These are phyloP conservation scores for Aspergillus ellipticus DNA, from an alignment of 495 filamentous ascomycete species.

Conservation along the genomic window DNA sequence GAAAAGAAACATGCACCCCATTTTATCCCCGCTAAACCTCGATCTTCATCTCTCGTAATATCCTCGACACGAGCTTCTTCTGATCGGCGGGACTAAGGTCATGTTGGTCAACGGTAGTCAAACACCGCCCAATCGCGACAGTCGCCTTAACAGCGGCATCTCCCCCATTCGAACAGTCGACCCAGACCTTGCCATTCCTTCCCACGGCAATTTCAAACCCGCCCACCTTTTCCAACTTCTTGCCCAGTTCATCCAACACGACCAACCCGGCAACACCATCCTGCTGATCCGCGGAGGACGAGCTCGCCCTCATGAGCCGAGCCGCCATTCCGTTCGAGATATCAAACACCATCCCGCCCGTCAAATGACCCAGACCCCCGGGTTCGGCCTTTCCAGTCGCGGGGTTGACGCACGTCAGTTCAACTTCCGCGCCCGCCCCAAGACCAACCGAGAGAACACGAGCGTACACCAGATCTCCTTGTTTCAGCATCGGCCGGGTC, in stretches of 20 bases:
- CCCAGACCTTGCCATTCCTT: constrained; percentile 90
- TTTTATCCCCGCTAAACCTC: constrained; percentile 17
- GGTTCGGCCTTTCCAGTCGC: constrained; percentile 83
- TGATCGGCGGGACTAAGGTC: constrained; percentile 68
- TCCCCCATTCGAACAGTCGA: constrained; percentile 63
- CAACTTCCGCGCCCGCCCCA: constrained; percentile 78
- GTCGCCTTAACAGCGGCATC: constrained; percentile 55
- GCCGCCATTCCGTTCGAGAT: constrained; percentile 77
- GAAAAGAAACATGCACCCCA: not conserved
- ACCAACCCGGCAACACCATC: constrained; percentile 60
- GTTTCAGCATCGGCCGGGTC: constrained; percentile 70
- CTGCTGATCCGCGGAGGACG: constrained; percentile 56
- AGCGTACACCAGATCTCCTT: constrained; percentile 81
- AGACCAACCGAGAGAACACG: constrained; percentile 63
- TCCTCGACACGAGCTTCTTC: constrained; percentile 70
- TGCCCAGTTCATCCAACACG: constrained; percentile 79
- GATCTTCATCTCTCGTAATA: constrained; percentile 52
- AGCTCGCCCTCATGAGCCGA: constrained; percentile 54
- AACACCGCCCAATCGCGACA: constrained; percentile 73
- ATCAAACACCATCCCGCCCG: constrained; percentile 82
- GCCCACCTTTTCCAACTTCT: constrained; percentile 57
- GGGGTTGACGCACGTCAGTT: constrained; percentile 83
- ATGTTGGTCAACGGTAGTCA: constrained; percentile 70
- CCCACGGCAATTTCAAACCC: constrained; percentile 94
- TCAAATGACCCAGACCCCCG: constrained; percentile 82